Evolutionary conservation across 1,284 basidiomycete species (phyloP), one percentile per base, ranked within the genome.

Genomic region (Retiboletus flavoniger): DNA sequence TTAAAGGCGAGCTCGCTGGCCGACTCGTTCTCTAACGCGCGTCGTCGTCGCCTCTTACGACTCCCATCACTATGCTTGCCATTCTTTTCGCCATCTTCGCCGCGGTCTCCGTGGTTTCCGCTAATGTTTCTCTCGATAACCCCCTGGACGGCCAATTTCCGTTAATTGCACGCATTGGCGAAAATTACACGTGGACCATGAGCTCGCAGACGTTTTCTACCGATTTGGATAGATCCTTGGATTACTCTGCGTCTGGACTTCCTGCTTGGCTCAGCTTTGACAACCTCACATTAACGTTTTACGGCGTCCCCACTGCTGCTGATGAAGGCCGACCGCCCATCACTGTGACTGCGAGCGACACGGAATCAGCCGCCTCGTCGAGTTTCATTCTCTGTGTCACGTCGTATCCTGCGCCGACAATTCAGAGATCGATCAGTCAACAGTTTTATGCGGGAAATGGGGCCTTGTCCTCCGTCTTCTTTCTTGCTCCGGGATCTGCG

Each of bases 251-350:
- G 1, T 76, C 75, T 14, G 57, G 70, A 35, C 72, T 89, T 29
- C 87, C 89, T 6, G 50, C 63, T 14, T 92, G 89, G 89, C 77
- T 89, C 50, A 68, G 73, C 13, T 90, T 91, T 64, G 78, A 91
- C 66, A 64, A 78, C 31, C 58, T 63, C 13, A 75, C 78, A 0
- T 69, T 64, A 28, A 79, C 78, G 0, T 76, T 93, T 54, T 66
- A 71, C 51, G 89, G 90, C 13, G 82, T 75, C 4, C 88, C 90
- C 17, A 59, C 75, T 6, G 52, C 70, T 7, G 55, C 69, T 19
- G 87, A 91, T 63, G 78, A 81, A 64, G 87, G 85, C 32, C 74
- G 75, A 50, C 77, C 78, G 2, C 67, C 70, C 41, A 75, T 92
- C 45, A 78, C 73, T 16, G 70, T 92, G 19, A 79, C 73, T 7